A percentile compares a stretch with the other conserved stretches of the same genome.
These are phyloP conservation scores for Tylopilus rubrobrunneus DNA, from an alignment of 768 basidiomycete genomes.

Conservation along the genomic window DNA sequence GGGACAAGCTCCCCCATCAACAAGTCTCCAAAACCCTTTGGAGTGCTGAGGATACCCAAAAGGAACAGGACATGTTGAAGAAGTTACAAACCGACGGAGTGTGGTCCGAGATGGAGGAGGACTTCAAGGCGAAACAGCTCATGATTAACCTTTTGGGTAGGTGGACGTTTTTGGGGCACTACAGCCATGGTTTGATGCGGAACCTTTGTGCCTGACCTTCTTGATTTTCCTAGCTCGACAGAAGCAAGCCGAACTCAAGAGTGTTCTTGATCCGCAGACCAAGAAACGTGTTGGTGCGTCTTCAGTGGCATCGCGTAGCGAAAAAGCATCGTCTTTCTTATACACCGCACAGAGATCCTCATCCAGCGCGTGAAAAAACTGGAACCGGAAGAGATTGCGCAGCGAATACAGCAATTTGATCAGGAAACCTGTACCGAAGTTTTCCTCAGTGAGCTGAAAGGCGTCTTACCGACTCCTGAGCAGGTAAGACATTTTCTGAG, in stretches of 20 bases:
- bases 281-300: conserved; percentile 89
- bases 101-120: conserved; percentile 96
- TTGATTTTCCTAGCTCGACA: conserved; percentile 54
- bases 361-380: conserved; percentile 83
- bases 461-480: conserved; percentile 87
- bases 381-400: conserved; percentile 82
- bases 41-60: conserved; percentile 60
- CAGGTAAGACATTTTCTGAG: conserved; percentile 45
- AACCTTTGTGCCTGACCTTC: conserved; percentile 7
- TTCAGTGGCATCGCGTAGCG: background rate
- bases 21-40: conserved; percentile 84
- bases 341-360: conserved; percentile 66
- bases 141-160: conserved; percentile 86
- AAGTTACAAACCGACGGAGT: conserved; percentile 83
- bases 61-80: conserved; percentile 76
- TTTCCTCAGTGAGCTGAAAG: conserved; percentile 86
- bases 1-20: conserved; percentile 95
- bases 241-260: conserved; percentile 85
- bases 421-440: conserved; percentile 80
- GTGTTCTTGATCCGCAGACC: conserved; percentile 86
- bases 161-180: conserved; percentile 6
- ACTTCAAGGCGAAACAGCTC: conserved; percentile 94
- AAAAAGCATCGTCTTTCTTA: background rate
- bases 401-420: conserved; percentile 83
- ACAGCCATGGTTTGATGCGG: background rate